Conservation (phyloP, 2,329 filamentous ascomycete species). For the Ophiostoma quercus region DNA sequence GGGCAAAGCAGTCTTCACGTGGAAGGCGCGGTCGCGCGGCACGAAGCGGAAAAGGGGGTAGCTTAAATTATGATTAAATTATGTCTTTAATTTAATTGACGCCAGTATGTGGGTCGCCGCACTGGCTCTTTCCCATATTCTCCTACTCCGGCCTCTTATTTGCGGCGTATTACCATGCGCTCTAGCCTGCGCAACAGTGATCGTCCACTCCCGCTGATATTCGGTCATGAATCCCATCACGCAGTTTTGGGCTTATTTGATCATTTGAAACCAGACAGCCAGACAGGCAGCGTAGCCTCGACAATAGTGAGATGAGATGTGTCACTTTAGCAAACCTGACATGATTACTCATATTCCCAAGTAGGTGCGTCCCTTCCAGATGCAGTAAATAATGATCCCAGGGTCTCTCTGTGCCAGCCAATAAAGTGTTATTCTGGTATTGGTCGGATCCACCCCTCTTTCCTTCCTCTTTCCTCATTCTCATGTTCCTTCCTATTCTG, state of each 20-base stretch:
- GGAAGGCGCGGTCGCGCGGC: background rate
- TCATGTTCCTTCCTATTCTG: background rate
- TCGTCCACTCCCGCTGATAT: background rate
- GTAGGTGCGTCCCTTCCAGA: background rate
- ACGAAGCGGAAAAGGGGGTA: background rate
- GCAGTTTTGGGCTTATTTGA: too few species aligned
- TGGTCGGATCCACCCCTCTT: background rate
- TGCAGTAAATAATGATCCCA: background rate
- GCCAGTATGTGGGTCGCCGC: background rate
- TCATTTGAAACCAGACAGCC: background rate
- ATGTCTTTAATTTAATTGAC: background rate
- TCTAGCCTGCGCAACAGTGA: background rate
- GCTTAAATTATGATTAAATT: background rate
- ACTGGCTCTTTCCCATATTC: background rate
- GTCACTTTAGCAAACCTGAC: background rate
- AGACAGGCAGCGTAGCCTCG: too few species aligned
- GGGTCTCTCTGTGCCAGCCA: background rate
- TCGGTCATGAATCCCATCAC: background rate
- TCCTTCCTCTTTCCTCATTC: background rate
- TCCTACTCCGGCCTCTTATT: background rate
- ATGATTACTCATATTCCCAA: background rate
- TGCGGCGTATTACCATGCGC: slow-evolving; percentile 8
- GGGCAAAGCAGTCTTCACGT: slow-evolving; percentile 1
- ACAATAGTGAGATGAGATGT: background rate
- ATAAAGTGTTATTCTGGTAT: background rate